Evolutionary conservation across 2,329 filamentous ascomycete genomes (phyloP), one percentile per base, ranked within the genome.

Genomic region (Xylariales sp.): DNA sequence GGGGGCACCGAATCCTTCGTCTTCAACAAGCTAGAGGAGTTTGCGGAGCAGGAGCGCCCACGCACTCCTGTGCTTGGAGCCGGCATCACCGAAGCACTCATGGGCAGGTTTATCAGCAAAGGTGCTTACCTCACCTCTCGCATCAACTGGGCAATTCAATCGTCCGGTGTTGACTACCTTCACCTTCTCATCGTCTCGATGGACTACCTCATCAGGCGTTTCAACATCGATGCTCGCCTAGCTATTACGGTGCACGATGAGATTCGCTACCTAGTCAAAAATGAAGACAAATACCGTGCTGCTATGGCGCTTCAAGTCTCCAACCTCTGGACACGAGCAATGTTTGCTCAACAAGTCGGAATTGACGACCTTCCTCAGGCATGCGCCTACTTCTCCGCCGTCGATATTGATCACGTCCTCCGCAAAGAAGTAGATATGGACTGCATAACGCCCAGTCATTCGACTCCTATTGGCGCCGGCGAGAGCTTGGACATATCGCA

Each of bases 131-230:
- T 99, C 82, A 97, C 96, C 0, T 97, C 92, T 18, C 91, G 97
- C 41, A 98, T 99, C 81, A 99, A 99, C 78, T 99, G 96, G 96
- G 96, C 96, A 3, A 98, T 99, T 73, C 96, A 99, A 76, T 97
- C 94, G 0, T 97, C 93, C 0, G 96, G 97, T 5, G 95, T 98
- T 3, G 97, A 99, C 79, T 99, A 99, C 79, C 87, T 99, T 1
- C 96, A 99, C 76, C 89, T 99, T 4, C 86, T 99, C 18, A 93
- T 99, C 70, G 89, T 98, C 2, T 86, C 90, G 14, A 99, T 99
- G 97, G 94, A 98, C 78, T 97, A 97, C 76, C 86, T 99, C 3
- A 90, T 91, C 61, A 89, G 93, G 1, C 91, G 91, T 5, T 99
- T 92, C 83, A 94, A 93, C 75, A 89, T 99, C 68, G 81, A 92